Conservation (phyloP, 768 basidiomycete genomes). For the Wakefieldia striispora region DNA sequence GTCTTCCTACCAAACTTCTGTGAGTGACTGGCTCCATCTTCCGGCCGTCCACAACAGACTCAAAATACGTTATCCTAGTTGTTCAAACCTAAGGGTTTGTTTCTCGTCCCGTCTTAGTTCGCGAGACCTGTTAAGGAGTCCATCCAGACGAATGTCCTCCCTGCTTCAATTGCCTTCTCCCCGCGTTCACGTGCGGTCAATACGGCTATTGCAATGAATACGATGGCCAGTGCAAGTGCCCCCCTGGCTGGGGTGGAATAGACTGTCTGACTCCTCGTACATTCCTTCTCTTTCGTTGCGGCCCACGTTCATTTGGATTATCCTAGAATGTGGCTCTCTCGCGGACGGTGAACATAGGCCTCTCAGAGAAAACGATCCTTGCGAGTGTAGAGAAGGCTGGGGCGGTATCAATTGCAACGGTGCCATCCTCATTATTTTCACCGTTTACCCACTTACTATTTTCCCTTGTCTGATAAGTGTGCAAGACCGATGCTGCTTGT, state of each 20-base stretch:
- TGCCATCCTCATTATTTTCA: constrained; percentile 33
- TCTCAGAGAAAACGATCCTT: constrained; percentile 72
- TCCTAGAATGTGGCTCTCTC: constrained; percentile 87
- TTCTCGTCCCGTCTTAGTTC: background rate
- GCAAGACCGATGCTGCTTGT: constrained; percentile 80
- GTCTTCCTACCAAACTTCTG: constrained; percentile 26
- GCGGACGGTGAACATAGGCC: constrained; percentile 85
- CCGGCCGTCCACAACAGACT: constrained; percentile 8
- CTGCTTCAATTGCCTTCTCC: constrained; percentile 96
- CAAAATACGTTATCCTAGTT: constrained; percentile 14
- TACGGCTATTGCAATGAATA: constrained; percentile 88
- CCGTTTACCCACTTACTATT: background rate
- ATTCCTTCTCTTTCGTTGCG: constrained; percentile 32
- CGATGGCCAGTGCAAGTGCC: constrained; percentile 95
- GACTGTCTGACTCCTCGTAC: constrained; percentile 91
- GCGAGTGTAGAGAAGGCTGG: constrained; percentile 95
- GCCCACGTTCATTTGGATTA: background rate
- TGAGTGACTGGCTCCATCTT: constrained; percentile 7
- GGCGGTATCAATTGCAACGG: constrained; percentile 97
- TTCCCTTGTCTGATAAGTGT: constrained; percentile 53
- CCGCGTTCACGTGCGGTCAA: constrained; percentile 89
- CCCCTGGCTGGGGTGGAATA: constrained; percentile 95
- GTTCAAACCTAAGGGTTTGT: constrained; percentile 16
- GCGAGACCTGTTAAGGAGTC: background rate
- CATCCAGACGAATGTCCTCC: constrained; percentile 64